These are phyloP conservation scores for Haplosporangium gracile DNA, from an alignment of 192 early-diverging fungal genomes.

Conservation along the genomic window DNA sequence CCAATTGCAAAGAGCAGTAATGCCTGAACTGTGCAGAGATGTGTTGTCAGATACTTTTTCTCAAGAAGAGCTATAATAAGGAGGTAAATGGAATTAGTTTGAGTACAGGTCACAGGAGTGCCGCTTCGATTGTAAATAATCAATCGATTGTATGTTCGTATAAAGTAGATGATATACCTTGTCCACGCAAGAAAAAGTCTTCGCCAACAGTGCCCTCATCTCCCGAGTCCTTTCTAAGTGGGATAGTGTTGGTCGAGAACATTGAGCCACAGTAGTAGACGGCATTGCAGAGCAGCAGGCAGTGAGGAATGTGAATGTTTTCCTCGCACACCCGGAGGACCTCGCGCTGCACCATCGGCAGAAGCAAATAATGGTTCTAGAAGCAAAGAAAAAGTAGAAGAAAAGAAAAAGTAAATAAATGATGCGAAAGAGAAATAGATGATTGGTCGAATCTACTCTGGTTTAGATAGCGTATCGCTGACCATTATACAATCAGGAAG, in stretches of 20 bases:
- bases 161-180: conserved; percentile 17
- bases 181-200: conserved; percentile 44
- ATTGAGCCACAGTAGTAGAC: conserved; percentile 41
- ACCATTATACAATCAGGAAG: not conserved
- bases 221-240: conserved; percentile 32
- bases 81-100: not conserved
- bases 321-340: conserved; percentile 48
- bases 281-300: conserved; percentile 48
- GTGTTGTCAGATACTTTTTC: conserved; percentile 53
- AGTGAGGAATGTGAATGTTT: conserved; percentile 52
- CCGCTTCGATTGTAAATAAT: not conserved
- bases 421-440: not conserved
- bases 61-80: conserved; percentile 28
- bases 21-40: conserved; percentile 47
- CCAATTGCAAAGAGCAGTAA: conserved; percentile 51
- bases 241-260: conserved; percentile 25
- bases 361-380: conserved; percentile 37
- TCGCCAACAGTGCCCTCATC: conserved; percentile 52
- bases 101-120: not conserved
- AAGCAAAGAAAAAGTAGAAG: not conserved
- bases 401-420: not conserved
- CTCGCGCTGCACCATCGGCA: conserved; percentile 51
- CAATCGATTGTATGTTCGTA: not conserved
- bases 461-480: not conserved
- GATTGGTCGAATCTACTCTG: not conserved